phyloP scores from a whole-genome alignment of 371 early-diverging fungal species.

The Mucor velutinosus region DNA sequence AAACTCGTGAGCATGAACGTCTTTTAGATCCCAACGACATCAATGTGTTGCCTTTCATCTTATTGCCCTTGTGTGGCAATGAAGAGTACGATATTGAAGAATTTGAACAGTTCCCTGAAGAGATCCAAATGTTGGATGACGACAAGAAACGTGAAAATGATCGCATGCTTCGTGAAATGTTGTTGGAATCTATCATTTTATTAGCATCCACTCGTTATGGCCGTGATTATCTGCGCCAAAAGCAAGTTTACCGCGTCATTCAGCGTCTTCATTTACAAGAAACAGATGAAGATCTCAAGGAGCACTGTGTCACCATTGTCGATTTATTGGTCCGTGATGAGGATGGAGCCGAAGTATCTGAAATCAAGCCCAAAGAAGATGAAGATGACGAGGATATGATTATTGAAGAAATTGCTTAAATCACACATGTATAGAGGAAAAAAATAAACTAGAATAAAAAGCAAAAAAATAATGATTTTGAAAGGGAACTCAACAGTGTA shows the following conservation, averaged over 20 bases:
- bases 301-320: slow-evolving; percentile 77
- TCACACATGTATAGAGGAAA: background rate
- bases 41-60: slow-evolving; percentile 82
- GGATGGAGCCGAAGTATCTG: slow-evolving; percentile 34
- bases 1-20: slow-evolving; percentile 65
- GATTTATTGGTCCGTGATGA: slow-evolving; percentile 91
- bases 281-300: slow-evolving; percentile 63
- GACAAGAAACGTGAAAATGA: slow-evolving; percentile 88
- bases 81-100: slow-evolving; percentile 92
- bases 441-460: background rate
- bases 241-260: slow-evolving; percentile 87
- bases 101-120: slow-evolving; percentile 92
- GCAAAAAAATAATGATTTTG: background rate
- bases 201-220: slow-evolving; percentile 77
- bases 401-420: slow-evolving; percentile 59
- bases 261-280: slow-evolving; percentile 80
- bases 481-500: too few relatives aligned
- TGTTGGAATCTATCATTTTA: slow-evolving; percentile 82
- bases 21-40: slow-evolving; percentile 69
- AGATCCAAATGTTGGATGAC: slow-evolving; percentile 84
- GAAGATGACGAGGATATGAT: slow-evolving; percentile 52
- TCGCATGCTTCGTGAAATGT: slow-evolving; percentile 67
- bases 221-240: slow-evolving; percentile 77
- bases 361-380: slow-evolving; percentile 20
- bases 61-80: slow-evolving; percentile 90